Base-by-base conservation (phyloP, 345 rosid species). In the Garcia nutans region DNA sequence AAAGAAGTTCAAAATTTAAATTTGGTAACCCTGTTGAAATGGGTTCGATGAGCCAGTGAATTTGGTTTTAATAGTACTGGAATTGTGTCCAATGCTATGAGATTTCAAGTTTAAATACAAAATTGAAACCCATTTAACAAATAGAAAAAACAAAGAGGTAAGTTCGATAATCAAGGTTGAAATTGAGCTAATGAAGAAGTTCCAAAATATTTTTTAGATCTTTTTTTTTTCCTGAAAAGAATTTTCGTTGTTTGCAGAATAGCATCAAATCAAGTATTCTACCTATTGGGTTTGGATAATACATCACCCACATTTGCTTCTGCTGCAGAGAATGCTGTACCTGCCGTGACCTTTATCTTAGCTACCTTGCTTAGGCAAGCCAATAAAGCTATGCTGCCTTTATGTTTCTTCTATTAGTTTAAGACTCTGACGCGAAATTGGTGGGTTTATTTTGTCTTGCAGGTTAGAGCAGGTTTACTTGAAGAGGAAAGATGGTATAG, bases 261-360 rank as follows among this genome's bases (percentile, higher is more conserved):
- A 82, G 84, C 90, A 24, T 50, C 86, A 55, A 89, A 91, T 78
- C 91, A 89, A 86, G 89, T 84, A 62, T 84, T 88, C 69, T 89
- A 91, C 87, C 84, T 89, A 20, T 81, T 89, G 66, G 91, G 93
- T 24, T 75, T 91, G 80, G 92, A 89, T 75, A 85, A 87, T 66
- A 87, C 79, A 8, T 88, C 94, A 31, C 91, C 92, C 55, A 85
- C 89, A 65, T 85, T 90, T n/a, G 92, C 92, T 65, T 90, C 92
- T 72, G 91, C 89, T 10, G 83, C 90, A 8, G 94, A 90, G 65
- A 90, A 90, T 64, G 87, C 85, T 41, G 92, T 90, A 42, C 94
- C 92, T 41, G 92, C 92, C 64, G 86, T 88, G 70, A 86, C 95
- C 26, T 90, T 89, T 58, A 74, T 89, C 80, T 80, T 90, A 86